Percentiles rank a stretch among this genome's conserved stretches.
These are phyloP conservation scores for Xylariaceae sp. DNA, from an alignment of 2,329 filamentous ascomycete species.

Conservation along the genomic window DNA sequence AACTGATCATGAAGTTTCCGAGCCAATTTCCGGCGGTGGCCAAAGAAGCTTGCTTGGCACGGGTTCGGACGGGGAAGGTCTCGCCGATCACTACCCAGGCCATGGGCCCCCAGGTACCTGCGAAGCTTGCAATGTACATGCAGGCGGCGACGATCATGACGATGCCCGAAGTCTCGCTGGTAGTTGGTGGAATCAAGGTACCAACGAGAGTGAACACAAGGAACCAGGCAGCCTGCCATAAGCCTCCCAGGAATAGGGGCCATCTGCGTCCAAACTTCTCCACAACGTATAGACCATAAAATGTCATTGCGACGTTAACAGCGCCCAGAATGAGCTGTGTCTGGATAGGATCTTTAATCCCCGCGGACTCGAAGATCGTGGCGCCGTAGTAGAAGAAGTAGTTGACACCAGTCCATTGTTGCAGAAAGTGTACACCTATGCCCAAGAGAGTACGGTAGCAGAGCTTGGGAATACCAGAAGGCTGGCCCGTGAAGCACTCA, in stretches of 20 bases:
- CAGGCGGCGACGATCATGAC: slow-evolving; percentile 70
- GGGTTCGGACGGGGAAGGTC: slow-evolving; percentile 56
- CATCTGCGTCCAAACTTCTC: slow-evolving; percentile 65
- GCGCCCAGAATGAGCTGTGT: slow-evolving; percentile 65
- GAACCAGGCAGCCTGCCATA: slow-evolving; percentile 65
- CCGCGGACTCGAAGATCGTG: slow-evolving; percentile 63
- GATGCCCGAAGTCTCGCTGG: slow-evolving; percentile 49
- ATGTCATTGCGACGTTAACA: slow-evolving; percentile 65
- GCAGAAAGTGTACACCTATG: slow-evolving; percentile 59
- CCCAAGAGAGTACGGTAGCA: slow-evolving; percentile 62
- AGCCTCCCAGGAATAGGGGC: slow-evolving; percentile 60
- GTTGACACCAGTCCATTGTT: slow-evolving; percentile 64
- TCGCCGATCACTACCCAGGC: slow-evolving; percentile 66
- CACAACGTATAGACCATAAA: slow-evolving; percentile 64
- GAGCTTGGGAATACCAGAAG: slow-evolving; percentile 48
- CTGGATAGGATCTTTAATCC: slow-evolving; percentile 60
- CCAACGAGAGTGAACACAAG: slow-evolving; percentile 60
- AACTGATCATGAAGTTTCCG: slow-evolving; percentile 63
- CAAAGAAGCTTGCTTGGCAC: slow-evolving; percentile 51
- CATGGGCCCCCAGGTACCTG: slow-evolving; percentile 65
- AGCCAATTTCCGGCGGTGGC: slow-evolving; percentile 53
- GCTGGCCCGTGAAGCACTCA: slow-evolving; percentile 57
- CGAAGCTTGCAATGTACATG: slow-evolving; percentile 71
- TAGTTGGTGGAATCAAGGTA: slow-evolving; percentile 36
- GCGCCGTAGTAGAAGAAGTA: slow-evolving; percentile 63